phyloP scores from a whole-genome alignment of 2,329 filamentous ascomycete genomes.

The Fusarium penzigii region DNA sequence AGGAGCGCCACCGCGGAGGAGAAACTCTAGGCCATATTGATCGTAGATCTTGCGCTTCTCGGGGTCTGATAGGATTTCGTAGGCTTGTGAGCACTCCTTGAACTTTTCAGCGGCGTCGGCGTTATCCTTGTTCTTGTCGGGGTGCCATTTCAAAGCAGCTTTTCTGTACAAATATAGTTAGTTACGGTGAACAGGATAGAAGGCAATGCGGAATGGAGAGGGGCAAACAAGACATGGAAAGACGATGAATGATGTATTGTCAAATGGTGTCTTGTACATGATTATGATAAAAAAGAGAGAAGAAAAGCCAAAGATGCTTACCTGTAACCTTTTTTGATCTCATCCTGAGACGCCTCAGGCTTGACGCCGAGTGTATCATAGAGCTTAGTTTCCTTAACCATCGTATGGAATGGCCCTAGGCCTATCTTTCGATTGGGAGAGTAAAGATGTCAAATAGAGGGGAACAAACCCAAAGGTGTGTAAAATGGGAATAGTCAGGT shows the following conservation, averaged over 20 bases:
- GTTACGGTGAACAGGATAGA: conserved; percentile 16
- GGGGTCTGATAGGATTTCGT: conserved; percentile 95
- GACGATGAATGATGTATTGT: background rate
- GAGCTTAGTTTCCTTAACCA: conserved; percentile 95
- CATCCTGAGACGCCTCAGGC: conserved; percentile 80
- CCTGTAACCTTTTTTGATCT: conserved; percentile 96
- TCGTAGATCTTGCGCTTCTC: conserved; percentile 97
- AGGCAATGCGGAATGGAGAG: background rate
- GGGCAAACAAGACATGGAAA: background rate
- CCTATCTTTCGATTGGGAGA: conserved; percentile 1
- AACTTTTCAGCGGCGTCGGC: conserved; percentile 87
- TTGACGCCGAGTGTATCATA: conserved; percentile 85
- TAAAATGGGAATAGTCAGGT: too few relatives aligned
- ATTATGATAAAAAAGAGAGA: background rate
- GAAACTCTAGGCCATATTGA: conserved; percentile 89
- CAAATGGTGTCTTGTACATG: background rate
- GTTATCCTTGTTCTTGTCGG: conserved; percentile 97
- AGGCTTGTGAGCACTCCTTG: conserved; percentile 96
- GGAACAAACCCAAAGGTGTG: too few relatives aligned
- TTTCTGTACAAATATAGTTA: conserved; percentile 60
- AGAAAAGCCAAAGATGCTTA: conserved; percentile 43
- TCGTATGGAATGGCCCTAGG: conserved; percentile 45
- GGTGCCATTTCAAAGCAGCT: conserved; percentile 87
- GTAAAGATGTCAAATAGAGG: too few relatives aligned
- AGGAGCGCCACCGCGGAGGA: conserved; percentile 74